Percentiles rank a stretch among this genome's conserved stretches.
Conservation (phyloP, 345 rosid genomes). For the Eucalyptus lansdowneana region DNA sequence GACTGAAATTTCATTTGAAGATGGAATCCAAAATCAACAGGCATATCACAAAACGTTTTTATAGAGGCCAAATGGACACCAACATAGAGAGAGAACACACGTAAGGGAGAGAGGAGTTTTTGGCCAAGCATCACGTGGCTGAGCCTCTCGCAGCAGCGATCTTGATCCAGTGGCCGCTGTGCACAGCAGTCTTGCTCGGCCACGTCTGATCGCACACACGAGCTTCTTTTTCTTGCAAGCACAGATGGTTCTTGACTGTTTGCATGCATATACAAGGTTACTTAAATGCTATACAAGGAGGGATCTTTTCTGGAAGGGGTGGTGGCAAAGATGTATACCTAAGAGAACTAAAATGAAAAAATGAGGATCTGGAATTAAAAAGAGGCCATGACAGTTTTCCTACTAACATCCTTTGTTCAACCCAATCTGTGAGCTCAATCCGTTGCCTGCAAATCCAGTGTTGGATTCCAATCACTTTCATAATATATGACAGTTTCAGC, state of each 20-base stretch:
- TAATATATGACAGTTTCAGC: constrained; percentile 95
- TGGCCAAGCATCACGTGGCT: too few species aligned
- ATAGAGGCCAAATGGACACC: not conserved
- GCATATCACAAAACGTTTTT: not conserved
- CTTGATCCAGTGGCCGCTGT: too few species aligned
- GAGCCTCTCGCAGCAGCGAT: too few species aligned
- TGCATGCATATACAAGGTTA: not conserved
- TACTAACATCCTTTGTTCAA: constrained; percentile 85
- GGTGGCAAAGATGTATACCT: not conserved
- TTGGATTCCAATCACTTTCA: constrained; percentile 99
- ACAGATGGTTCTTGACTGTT: not conserved
- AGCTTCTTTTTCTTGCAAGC: not conserved
- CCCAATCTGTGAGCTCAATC: constrained; percentile 99
- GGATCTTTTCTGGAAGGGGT: not conserved
- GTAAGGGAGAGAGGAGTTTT: too few species aligned
- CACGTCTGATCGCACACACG: too few species aligned
- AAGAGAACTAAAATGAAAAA: not conserved
- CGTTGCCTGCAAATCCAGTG: constrained; percentile 97
- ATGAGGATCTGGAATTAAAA: not conserved
- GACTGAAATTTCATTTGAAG: not conserved
- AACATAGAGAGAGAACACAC: too few species aligned
- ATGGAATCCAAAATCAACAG: not conserved
- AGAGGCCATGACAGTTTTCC: not conserved
- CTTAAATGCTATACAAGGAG: not conserved
- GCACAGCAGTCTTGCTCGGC: too few species aligned